phyloP scores from a whole-genome alignment of 192 early-diverging fungal genomes.

The Coemansia sp. region DNA sequence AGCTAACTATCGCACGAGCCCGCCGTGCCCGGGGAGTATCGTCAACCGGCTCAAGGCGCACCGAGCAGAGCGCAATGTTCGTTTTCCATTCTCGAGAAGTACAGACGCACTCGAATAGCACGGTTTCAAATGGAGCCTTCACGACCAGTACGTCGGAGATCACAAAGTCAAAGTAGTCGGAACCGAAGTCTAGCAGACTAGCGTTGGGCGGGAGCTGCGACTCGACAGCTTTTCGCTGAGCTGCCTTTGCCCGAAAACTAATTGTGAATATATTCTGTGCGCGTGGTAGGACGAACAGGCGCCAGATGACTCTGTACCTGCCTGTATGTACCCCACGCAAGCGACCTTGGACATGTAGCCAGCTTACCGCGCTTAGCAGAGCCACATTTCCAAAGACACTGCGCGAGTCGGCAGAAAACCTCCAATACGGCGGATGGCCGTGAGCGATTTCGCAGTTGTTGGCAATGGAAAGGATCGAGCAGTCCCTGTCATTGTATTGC shows the following conservation, averaged over 20 bases:
- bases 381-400: conserved; percentile 36
- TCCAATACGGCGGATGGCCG: conserved; percentile 36
- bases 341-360: conserved; percentile 35
- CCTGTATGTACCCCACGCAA: conserved; percentile 38
- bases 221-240: conserved; percentile 2
- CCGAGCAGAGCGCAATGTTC: conserved; percentile 34
- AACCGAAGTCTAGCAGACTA: conserved; percentile 41
- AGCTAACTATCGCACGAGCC: conserved; percentile 1
- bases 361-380: conserved; percentile 34
- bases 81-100: conserved; percentile 39
- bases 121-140: conserved; percentile 33
- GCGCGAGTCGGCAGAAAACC: conserved; percentile 23
- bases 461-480: conserved; percentile 21
- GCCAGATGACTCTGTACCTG: conserved; percentile 41
- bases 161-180: conserved; percentile 54
- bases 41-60: conserved; percentile 35
- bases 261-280: conserved; percentile 39
- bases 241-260: conserved; percentile 24
- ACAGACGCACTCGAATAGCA: conserved; percentile 33
- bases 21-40: not conserved
- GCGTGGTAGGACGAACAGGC: conserved; percentile 32
- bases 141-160: conserved; percentile 25
- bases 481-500: conserved; percentile 29
- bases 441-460: conserved; percentile 36
- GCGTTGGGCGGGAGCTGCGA: conserved; percentile 26